phyloP scores from a whole-genome alignment of 139 green algal species.

The Penium margaritaceum region DNA sequence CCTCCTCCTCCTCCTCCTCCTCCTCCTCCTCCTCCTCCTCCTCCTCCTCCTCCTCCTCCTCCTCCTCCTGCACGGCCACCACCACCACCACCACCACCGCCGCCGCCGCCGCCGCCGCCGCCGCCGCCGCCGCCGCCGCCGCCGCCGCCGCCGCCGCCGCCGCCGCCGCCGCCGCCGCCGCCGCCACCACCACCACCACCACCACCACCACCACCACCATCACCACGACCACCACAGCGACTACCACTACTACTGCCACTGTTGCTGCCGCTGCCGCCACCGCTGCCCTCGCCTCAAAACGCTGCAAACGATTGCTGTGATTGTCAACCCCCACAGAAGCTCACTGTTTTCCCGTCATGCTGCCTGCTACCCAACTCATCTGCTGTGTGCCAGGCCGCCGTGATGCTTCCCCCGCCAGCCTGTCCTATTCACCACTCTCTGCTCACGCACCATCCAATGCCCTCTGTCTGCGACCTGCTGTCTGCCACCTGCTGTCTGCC shows the following conservation, averaged over 20 bases:
- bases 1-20: background rate
- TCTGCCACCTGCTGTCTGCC: too few species aligned
- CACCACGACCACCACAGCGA: background rate
- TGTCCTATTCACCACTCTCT: background rate
- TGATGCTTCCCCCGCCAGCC: background rate
- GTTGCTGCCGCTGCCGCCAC: slow-evolving; percentile 1
- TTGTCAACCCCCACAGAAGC: background rate
- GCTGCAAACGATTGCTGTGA: background rate
- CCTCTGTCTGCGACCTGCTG: too few species aligned
- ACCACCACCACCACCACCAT: background rate
- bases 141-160: background rate
- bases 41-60: background rate
- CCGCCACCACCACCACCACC: background rate
- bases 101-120: background rate
- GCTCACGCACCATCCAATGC: background rate
- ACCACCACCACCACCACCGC: background rate
- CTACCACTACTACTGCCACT: background rate
- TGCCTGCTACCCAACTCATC: too few species aligned
- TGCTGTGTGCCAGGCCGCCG: too few species aligned
- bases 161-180: background rate
- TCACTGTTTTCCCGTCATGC: background rate
- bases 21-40: background rate
- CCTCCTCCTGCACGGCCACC: background rate
- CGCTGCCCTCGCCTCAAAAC: background rate
- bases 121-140: background rate